Base-by-base conservation (phyloP, 2,329 filamentous ascomycete species). In the Xylaria hypoxylon region DNA sequence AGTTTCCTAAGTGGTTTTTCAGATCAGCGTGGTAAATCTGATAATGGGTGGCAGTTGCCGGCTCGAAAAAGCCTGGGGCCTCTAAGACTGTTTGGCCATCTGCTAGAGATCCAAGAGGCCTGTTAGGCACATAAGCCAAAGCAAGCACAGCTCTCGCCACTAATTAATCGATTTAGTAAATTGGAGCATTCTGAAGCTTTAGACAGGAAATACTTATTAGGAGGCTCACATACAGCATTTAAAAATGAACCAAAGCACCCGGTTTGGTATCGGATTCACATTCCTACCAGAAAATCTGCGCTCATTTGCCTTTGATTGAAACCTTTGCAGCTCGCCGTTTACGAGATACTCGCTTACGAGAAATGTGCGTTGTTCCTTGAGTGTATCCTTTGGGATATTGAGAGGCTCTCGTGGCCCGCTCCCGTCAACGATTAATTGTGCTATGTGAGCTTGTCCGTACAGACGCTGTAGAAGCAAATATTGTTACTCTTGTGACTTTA, bases 231-330 rank as follows among this genome's bases (percentile, higher is more conserved):
- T 47, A 47, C 44, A 24, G 22, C 44, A 47, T 47, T 47, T 47
- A 13, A 47, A 47, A 47, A 47, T 47, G 10, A 24, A 24, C 44
- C 44, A 47, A 47, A 47, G 44, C 22, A 47, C 44, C 44, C 44
- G 19, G 44, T 47, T 47, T 8, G 44, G 44, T 47, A 47, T 47
- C 10, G 44, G 44, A 24, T 47, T 47, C 44, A 47, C 22, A 47
- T 47, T 24, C 11, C 8, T 13, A 47, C 19, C 44, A 11, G 44
- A 47, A 24, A 24, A 47, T 19, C 44, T 47, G 19, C 44, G 44
- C 22, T 4, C 44, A 8, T 47, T 47, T 10, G 44, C 44, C 44
- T 47, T 24, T 24, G 44, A 47, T 24, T 24, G 44, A 24, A 47
- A 47, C 19, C 11, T 47, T 47, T 47, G 44, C 15, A 47, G 19